phyloP scores from a whole-genome alignment of 73 alveolate genomes.

The Paramecium bursaria region DNA sequence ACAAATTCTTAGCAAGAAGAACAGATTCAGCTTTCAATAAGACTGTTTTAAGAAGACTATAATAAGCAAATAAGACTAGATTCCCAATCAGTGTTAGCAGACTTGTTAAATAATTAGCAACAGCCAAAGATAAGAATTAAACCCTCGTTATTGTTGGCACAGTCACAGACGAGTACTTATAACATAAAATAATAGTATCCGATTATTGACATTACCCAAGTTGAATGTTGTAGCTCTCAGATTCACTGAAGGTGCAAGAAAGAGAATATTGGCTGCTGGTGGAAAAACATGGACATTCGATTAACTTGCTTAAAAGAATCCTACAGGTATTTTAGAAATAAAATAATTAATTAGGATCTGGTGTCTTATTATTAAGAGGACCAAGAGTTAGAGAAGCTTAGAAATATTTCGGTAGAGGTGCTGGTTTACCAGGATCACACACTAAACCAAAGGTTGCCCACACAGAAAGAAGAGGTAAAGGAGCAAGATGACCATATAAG shows the following conservation, averaged over 20 bases:
- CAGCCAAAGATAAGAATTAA: slow-evolving; percentile 68
- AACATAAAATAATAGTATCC: slow-evolving; percentile 49
- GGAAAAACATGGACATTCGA: slow-evolving; percentile 97
- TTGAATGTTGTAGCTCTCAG: slow-evolving; percentile 93
- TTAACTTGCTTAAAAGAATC: slow-evolving; percentile 88
- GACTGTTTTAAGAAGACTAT: slow-evolving; percentile 88
- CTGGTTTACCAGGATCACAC: slow-evolving; percentile 87
- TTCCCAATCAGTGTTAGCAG: slow-evolving; percentile 92
- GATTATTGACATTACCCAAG: slow-evolving; percentile 87
- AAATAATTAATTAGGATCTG: slow-evolving; percentile 74
- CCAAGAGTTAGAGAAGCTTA: slow-evolving; percentile 95
- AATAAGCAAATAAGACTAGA: slow-evolving; percentile 86
- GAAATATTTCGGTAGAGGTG: slow-evolving; percentile 92
- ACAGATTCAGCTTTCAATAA: slow-evolving; percentile 93
- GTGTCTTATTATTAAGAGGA: slow-evolving; percentile 92
- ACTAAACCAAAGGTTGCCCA: slow-evolving; percentile 69
- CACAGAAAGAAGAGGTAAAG: slow-evolving; percentile 79
- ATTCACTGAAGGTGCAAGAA: slow-evolving; percentile 97
- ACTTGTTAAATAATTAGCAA: slow-evolving; percentile 81
- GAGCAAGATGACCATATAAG: slow-evolving; percentile 59
- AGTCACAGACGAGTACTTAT: slow-evolving; percentile 90
- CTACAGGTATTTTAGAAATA: slow-evolving; percentile 77
- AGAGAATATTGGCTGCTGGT: slow-evolving; percentile 93
- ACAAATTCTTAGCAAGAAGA: slow-evolving; percentile 96
- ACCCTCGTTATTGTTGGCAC: slow-evolving; percentile 93